Evolutionary conservation across 352 stramenopile species (phyloP), one percentile per base, ranked within the genome.

Genomic region (Phytophthora syringae): DNA sequence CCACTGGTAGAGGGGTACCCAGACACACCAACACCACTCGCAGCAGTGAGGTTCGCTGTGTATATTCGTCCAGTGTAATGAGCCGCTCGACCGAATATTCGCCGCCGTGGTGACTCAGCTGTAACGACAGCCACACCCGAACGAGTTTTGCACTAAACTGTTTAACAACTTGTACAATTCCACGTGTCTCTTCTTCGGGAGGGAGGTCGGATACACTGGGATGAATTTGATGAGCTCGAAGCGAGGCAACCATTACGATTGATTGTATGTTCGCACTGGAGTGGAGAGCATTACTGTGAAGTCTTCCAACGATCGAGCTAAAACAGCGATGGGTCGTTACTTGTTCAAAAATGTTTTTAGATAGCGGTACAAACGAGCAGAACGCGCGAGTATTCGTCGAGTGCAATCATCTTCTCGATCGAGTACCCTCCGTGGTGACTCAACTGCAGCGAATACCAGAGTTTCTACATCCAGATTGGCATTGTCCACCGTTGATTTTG

Each of bases 51-150:
- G 39, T 40, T 12, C 21, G 16, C 9, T 52, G 53, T 1, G 44
- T 52, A 54, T 76, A 76, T 11, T 70, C 45, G 15, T 76, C 58
- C 7, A 79, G 22, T 2, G 67, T 60, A 11, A 70, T 25, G 13
- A 74, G 45, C 10, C 67, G 53, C 30, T 79, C 67, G 24, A 79
- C 62, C 12, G 66, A 74, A 44, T 79, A 79, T 25, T 61, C 53
- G 3, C 66, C 59, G 2, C 54, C 37, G 22, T 51, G 40, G 13
- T 73, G 61, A 25, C 54, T 70, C 0, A 74, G 9, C 43, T 74
- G 66, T 18, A 62, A 40, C 1, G 50, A 24, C 27, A 45, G 28
- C 50, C 60, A 67, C 11, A 52, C 4, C 3, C 20, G 18, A 16
- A 9, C 21, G 2, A 57, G 18, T 13, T 36, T 52, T 10, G 16